Evolutionary conservation across 768 basidiomycete genomes (phyloP).

Genomic region (Boletus bicolor): DNA sequence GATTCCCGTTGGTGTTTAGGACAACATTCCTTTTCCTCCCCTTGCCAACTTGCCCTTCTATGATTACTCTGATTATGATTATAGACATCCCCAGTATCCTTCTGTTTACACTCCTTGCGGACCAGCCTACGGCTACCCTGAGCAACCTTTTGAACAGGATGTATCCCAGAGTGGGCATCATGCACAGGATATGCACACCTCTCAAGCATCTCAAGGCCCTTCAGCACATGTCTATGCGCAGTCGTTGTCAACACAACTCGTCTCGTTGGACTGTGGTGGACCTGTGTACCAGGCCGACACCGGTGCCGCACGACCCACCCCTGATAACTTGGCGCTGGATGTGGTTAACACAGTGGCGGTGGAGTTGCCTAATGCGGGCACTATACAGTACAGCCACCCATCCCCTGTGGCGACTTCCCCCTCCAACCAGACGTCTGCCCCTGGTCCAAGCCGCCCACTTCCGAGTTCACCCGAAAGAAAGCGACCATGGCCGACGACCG

Average conservation of each 20-base stretch:
- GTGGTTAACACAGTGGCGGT: constrained; percentile 9
- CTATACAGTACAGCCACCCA: constrained; percentile 19
- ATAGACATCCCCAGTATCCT: neutral
- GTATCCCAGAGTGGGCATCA: neutral
- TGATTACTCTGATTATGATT: neutral
- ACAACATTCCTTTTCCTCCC: neutral
- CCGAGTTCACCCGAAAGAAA: constrained; percentile 23
- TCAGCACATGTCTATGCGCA: neutral
- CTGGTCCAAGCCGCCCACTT: constrained; percentile 9
- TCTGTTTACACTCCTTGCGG: neutral
- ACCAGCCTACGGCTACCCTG: neutral
- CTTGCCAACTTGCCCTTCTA: neutral
- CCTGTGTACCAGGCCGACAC: neutral
- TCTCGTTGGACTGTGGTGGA: neutral
- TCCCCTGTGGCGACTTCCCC: constrained; percentile 14
- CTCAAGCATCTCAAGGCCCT: constrained; percentile 1
- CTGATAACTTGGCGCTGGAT: neutral
- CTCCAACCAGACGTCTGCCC: constrained; percentile 1
- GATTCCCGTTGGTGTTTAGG: constrained; percentile 1
- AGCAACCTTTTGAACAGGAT: neutral
- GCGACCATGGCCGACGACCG: constrained; percentile 6
- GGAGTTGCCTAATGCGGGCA: neutral
- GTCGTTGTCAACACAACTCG: neutral
- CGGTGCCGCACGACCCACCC: neutral
- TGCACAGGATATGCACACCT: neutral